Evolutionary conservation across 306 rosid genomes (phyloP), one percentile per base, ranked within the genome.

Genomic region (Pterocarpus santalinus): DNA sequence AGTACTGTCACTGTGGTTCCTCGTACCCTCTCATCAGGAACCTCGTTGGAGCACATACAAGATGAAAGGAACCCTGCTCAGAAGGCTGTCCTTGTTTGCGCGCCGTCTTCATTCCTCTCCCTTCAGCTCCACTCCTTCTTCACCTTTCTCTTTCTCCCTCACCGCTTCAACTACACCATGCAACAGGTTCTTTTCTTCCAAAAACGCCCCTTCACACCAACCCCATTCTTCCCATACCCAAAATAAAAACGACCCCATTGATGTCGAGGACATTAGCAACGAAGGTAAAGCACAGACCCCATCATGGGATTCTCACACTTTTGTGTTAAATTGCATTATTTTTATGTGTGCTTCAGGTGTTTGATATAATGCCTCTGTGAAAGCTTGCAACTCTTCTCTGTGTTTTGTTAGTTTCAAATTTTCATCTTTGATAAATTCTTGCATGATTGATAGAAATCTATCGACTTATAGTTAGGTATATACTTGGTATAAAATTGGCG

Each of bases 21-120:
- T 22, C 0, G 28, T 22, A 22, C 28, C 28, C 28, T 36, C 5
- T 43, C 10, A 43, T 4, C 1, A 0, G 47, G 5, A 53, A 5
- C 13, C 5, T 32, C 13, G 33, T 51, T 11, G 33, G 3, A 63
- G n/a, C 65, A 8, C 30, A 28, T 36, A 1, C 63, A 41, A 41
- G 56, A 90, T 92, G 97, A 84, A 73, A 53, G 10, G 68, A 34
- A 14, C 33, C 73, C 58, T 55, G 8, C 35, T 89, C 2, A 89
- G 87, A 86, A 88, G 44, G 80, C n/a, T 81, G 61, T 80, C 80
- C 11, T 71, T 51, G 80, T 69, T 67, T 53, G 72, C 87, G 68
- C 90, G 90, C 52, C 66, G 53, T 82, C 71, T 81, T 79, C 85
- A 80, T 44, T 80, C 65, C 41, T 65, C 86, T 75, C 75, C 56